Conservation (phyloP, 768 basidiomycete genomes). For the Obba rivulosa region DNA sequence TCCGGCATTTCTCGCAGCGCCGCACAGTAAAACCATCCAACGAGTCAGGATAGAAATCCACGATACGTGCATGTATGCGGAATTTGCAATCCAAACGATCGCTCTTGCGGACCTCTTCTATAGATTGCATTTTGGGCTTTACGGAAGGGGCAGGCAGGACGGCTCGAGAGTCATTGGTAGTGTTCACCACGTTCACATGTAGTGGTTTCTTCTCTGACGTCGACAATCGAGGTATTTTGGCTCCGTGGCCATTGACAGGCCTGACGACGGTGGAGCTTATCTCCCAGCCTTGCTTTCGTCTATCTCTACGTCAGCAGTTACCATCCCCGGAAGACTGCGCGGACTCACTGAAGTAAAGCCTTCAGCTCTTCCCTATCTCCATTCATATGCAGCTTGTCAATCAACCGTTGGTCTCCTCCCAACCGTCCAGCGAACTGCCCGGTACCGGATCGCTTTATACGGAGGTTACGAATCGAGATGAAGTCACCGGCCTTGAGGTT, state of each 20-base stretch:
- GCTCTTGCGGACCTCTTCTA: constrained; percentile 33
- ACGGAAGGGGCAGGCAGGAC: too few relatives aligned
- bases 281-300: constrained; percentile 30
- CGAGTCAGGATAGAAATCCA: constrained; percentile 52
- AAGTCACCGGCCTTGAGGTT: constrained; percentile 35
- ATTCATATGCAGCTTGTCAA: constrained; percentile 37
- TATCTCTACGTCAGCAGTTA: constrained; percentile 6
- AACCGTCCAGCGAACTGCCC: constrained; percentile 37
- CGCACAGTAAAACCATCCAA: constrained; percentile 43
- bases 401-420: constrained; percentile 40
- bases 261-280: constrained; percentile 18
- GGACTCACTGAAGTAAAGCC: constrained; percentile 37
- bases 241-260: constrained; percentile 4
- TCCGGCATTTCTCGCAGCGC: constrained; percentile 48
- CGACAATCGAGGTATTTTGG: neutral
- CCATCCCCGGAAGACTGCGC: neutral
- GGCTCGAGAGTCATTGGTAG: neutral
- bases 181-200: neutral
- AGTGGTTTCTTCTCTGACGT: neutral
- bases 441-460: constrained; percentile 34
- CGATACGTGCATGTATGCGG: constrained; percentile 41
- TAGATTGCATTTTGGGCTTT: constrained; percentile 17
- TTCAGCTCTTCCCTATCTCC: constrained; percentile 34
- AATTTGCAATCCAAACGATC: constrained; percentile 31
- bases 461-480: constrained; percentile 47